Percentiles rank a stretch among this genome's conserved stretches.
phyloP scores from a whole-genome alignment of 2,329 filamentous ascomycete species.

The Ascochyta koolunga region DNA sequence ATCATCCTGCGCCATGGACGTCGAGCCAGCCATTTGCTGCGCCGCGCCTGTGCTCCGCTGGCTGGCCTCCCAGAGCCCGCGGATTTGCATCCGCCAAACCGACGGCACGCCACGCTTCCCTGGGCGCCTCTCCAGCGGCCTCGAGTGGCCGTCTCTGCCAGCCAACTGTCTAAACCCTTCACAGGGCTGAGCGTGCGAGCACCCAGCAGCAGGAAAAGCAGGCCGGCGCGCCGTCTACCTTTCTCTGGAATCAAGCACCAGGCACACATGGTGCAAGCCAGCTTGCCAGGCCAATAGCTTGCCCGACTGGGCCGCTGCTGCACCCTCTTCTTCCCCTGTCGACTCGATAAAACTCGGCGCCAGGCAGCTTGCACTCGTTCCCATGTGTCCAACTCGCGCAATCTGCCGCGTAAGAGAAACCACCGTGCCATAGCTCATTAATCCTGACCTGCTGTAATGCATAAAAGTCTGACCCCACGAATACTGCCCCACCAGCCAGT shows the following conservation, averaged over 20 bases:
- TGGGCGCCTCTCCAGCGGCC: conserved; percentile 26
- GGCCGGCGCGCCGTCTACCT: conserved; percentile 15
- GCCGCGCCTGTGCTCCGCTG: conserved; percentile 20
- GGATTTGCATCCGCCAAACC: conserved; percentile 15
- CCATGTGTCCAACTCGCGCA: conserved; percentile 22
- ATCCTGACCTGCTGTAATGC: conserved; percentile 11
- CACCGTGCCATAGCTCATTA: conserved; percentile 16
- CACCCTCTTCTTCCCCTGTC: conserved; percentile 22
- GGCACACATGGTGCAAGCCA: neutral
- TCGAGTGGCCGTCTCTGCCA: conserved; percentile 23
- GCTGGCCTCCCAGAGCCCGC: conserved; percentile 10
- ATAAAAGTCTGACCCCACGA: conserved; percentile 30
- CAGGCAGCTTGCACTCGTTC: conserved; percentile 13
- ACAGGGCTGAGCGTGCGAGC: conserved; percentile 24
- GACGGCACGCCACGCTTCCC: conserved; percentile 23
- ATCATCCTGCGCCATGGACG: conserved; percentile 29
- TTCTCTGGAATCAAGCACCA: neutral
- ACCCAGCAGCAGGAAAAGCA: neutral
- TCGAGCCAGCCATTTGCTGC: conserved; percentile 28
- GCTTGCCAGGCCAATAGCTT: conserved; percentile 2
- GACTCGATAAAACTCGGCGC: conserved; percentile 28
- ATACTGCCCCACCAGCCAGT: conserved; percentile 19
- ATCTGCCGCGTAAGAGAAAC: conserved; percentile 33
- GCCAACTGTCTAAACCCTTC: conserved; percentile 7
- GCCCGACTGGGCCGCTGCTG: neutral